Base-by-base conservation (phyloP, 2,329 filamentous ascomycete species). In the Hortaea werneckii region DNA sequence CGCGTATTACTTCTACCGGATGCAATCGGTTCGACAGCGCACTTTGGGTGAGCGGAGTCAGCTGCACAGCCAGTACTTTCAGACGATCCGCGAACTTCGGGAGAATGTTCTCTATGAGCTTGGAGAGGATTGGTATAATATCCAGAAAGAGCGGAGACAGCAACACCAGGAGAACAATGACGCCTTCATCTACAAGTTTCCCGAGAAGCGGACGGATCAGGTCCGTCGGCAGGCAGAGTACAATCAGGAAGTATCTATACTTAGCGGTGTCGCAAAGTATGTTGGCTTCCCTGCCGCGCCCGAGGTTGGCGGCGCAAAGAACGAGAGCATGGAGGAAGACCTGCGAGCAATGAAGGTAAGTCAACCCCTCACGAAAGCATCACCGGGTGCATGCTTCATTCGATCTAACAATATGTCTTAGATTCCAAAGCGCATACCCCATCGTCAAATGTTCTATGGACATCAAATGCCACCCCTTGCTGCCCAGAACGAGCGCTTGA, bases 271-370 rank as follows among this genome's bases (percentile, higher is more conserved):
- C 43, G 89, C 90, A 32, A 96, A 95, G 67, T 89, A 95, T 63
- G 82, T 94, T 59, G 92, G 92, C 26, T 98, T 98, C 67, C 92
- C 92, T 32, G 89, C 90, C 29, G 92, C 89, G n/a, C 92, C 92
- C 12, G 76, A 85, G 29, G 83, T 98, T 67, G 74, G 74, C 47
- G 77, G 85, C 37, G 85, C 86, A 26, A 82, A 83, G 34, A 66
- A 76, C 20, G 72, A 77, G 8, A 87, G 95, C 59, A 68, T 92
- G 40, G 87, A 95, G 46, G 83, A 90, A 42, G 92, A 98, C 67
- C 72, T 96, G 52, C 82, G 85, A 63, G 84, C 84, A 55, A 95
- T 98, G 74, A 83, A 85, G 60, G 89, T 95, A 41, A 48, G 51
- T 9, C 20, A 20, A 20, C 20, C 20, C 20, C 20, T 20, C 20